These are phyloP conservation scores for Kernera saxatilis DNA, from an alignment of 345 rosid genomes.

Conservation along the genomic window DNA sequence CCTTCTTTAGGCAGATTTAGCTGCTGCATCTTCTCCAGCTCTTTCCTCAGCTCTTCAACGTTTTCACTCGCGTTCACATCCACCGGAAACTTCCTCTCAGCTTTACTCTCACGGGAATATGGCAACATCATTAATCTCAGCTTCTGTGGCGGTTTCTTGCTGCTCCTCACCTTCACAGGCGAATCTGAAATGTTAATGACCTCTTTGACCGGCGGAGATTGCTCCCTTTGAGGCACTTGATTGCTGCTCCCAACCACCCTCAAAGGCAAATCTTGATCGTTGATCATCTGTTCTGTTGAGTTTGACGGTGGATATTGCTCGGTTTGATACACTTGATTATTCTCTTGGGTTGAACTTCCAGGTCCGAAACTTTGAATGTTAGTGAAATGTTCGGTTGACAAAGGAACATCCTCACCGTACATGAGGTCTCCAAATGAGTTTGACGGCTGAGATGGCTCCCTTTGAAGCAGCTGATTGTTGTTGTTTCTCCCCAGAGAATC, in stretches of 20 bases:
- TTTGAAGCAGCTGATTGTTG: no score
- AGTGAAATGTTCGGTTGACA: slow-evolving; percentile 16
- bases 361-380: background rate
- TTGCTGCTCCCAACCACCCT: background rate
- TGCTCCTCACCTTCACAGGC: slow-evolving; percentile 1
- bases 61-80: slow-evolving; percentile 48
- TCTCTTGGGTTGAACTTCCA: background rate
- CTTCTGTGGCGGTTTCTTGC: slow-evolving; percentile 21
- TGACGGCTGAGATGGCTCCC: background rate
- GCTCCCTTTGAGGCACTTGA: slow-evolving; percentile 20
- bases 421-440: background rate
- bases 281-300: slow-evolving; percentile 26
- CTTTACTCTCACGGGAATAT: slow-evolving; percentile 24
- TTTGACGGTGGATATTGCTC: background rate
- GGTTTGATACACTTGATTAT: background rate
- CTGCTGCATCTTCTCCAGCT: slow-evolving; percentile 47
- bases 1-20: slow-evolving; percentile 57
- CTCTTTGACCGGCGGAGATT: background rate
- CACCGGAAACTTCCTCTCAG: slow-evolving; percentile 41
- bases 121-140: slow-evolving; percentile 51
- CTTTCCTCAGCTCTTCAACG: slow-evolving; percentile 55
- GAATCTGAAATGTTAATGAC: slow-evolving; percentile 30
- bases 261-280: slow-evolving; percentile 10
- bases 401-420: background rate
- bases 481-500: background rate